phyloP scores from a whole-genome alignment of 805 yeast species.

The Lachancea cidri region DNA sequence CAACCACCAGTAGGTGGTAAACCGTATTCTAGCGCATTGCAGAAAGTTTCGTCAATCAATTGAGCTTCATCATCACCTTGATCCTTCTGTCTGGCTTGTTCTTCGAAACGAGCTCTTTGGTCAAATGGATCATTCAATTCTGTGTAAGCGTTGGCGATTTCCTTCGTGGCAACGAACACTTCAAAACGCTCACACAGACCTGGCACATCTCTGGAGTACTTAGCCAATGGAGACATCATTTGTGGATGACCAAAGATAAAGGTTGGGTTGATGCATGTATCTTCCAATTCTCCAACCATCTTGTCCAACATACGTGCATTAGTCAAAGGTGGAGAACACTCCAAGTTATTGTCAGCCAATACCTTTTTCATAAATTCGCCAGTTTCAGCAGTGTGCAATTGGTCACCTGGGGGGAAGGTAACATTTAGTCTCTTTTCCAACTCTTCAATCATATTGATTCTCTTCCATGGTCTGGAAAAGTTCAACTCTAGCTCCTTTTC shows the following conservation, averaged over 20 bases:
- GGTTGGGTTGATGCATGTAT: conserved; percentile 91
- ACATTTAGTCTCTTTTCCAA: conserved; percentile 81
- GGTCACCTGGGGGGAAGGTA: conserved; percentile 93
- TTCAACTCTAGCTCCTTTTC: conserved; percentile 73
- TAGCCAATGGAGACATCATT: conserved; percentile 99
- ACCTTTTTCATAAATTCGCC: conserved; percentile 81
- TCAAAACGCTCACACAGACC: conserved; percentile 98
- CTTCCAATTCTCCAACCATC: conserved; percentile 95
- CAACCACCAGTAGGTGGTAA: conserved; percentile 99
- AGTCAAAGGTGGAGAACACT: conserved; percentile 87
- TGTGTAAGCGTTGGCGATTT: conserved; percentile 96
- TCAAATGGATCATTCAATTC: conserved; percentile 99
- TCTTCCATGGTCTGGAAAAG: conserved; percentile 97
- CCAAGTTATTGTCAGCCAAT: conserved; percentile 73
- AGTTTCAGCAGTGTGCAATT: conserved; percentile 90
- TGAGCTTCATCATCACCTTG: conserved; percentile 99
- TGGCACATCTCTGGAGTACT: conserved; percentile 84
- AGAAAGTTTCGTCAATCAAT: conserved; percentile 91
- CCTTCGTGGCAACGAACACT: conserved; percentile 97
- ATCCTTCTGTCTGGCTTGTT: conserved; percentile 96
- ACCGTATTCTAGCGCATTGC: conserved; percentile 96
- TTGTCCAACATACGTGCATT: conserved; percentile 99
- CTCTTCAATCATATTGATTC: conserved; percentile 95
- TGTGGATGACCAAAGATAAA: conserved; percentile 98
- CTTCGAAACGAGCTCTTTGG: conserved; percentile 96